These are phyloP conservation scores for Alloteropsis semialata DNA, from an alignment of 176 grass and related monocot species.

Conservation along the genomic window DNA sequence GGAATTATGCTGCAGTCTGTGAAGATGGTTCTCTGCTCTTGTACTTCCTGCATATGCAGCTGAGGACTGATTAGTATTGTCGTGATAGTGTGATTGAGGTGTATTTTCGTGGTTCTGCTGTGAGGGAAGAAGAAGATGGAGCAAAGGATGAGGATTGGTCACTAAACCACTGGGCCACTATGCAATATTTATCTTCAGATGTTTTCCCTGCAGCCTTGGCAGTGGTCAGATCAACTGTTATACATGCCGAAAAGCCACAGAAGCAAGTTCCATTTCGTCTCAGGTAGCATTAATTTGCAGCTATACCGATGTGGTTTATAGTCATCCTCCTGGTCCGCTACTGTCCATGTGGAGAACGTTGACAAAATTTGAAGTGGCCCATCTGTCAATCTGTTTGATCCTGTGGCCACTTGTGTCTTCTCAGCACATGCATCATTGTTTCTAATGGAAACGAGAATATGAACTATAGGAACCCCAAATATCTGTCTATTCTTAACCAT, in stretches of 20 bases:
- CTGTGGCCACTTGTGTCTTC: constrained; percentile 66
- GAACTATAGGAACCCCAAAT: constrained; percentile 74
- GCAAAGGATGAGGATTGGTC: constrained; percentile 55
- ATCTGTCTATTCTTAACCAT: constrained; percentile 80
- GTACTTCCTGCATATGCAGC: constrained; percentile 78
- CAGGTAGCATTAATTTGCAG: constrained; percentile 67
- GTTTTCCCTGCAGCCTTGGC: too few relatives aligned
- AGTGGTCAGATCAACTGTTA: constrained; percentile 63
- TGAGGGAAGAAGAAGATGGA: constrained; percentile 47
- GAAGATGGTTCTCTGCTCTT: constrained; percentile 56
- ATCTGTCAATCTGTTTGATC: constrained; percentile 74
- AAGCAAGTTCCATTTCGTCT: constrained; percentile 76
- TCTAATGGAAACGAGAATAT: constrained; percentile 67
- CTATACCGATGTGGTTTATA: constrained; percentile 70
- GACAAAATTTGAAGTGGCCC: constrained; percentile 69
- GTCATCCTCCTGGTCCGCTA: constrained; percentile 39
- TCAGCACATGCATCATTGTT: constrained; percentile 63
- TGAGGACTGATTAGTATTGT: constrained; percentile 60
- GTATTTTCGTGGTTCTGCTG: constrained; percentile 24
- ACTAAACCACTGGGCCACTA: constrained; percentile 75
- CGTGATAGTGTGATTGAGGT: constrained; percentile 32
- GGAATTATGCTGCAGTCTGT: constrained; percentile 75
- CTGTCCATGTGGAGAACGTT: constrained; percentile 61
- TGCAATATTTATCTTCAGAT: constrained; percentile 80
- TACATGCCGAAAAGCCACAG: constrained; percentile 53